Base-by-base conservation (phyloP, 768 basidiomycete species). In the Tricholoma furcatifolium region DNA sequence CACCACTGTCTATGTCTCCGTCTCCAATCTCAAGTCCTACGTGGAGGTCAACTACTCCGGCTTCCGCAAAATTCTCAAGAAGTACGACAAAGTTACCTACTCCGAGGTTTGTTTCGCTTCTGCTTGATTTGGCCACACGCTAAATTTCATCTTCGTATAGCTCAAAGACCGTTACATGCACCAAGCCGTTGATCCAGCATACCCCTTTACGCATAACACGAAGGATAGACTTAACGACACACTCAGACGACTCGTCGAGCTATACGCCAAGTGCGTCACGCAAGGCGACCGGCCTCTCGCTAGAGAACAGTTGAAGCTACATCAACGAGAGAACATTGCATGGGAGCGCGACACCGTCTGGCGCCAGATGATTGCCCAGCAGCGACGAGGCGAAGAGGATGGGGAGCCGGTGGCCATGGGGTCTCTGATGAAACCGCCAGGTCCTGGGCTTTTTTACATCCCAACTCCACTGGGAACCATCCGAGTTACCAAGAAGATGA, bases 301-400 rank as follows among this genome's bases (percentile, higher is more conserved):
- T 0, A 79, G 83, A 39, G 85, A 90, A 58, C 91, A 96, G 65
- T 81, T 99, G 41, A 84, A 85, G 56, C 77, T 93, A 14, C 85
- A 95, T 66, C 86, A 95, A 51, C 84, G 93, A 17, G 94, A 98
- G 69, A 88, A 93, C 65, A 89, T 96, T 56, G 95, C 96, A 3
- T 96, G 95, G 85, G 96, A 98, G 64, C 83, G 97, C 30, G 94
- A 98, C 64, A 99, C 97, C 1, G 88, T 98, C 11, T 99, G 97
- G 97, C 79, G 93, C 21, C 88, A 92, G 68, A 95, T 97, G 93
- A 89, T 97, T 54, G 87, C 84, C 2, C 81, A 83, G 36, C 89
- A 91, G 60, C 80, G 91, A 24, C 78, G 83, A 4, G 89, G 91
- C 15, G 82, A 84, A 36, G 60, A 53, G 46, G 72, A 56, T 51